Evolutionary conservation across 495 filamentous ascomycete species (phyloP).

Genomic region (Lepraria neglecta): DNA sequence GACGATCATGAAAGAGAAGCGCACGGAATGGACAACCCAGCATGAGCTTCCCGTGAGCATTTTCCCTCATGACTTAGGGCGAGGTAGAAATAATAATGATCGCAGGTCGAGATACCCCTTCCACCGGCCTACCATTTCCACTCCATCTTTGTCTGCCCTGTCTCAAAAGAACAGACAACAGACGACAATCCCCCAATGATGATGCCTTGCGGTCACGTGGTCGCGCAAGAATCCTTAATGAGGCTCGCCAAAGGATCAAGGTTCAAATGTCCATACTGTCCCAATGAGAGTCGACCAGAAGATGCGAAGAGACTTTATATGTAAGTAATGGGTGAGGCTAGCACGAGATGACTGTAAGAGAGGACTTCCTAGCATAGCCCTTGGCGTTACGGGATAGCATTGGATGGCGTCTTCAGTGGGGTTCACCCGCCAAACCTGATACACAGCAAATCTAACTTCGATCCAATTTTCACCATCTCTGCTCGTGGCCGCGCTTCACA

Average conservation of each 20-base stretch:
- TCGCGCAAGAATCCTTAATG: constrained; percentile 75
- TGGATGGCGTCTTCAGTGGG: constrained; percentile 14
- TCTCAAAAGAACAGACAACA: constrained; percentile 91
- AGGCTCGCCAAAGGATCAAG: constrained; percentile 67
- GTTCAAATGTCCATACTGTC: constrained; percentile 97
- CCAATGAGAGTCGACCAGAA: constrained; percentile 66
- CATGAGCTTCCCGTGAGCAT: constrained; percentile 72
- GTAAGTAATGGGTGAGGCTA: constrained; percentile 23
- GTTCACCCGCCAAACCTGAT: not conserved
- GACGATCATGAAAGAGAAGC: constrained; percentile 74
- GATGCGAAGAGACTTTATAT: constrained; percentile 72
- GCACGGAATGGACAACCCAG: constrained; percentile 88
- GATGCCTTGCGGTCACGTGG: constrained; percentile 93
- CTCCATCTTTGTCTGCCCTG: constrained; percentile 94
- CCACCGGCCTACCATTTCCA: constrained; percentile 86
- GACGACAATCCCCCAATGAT: constrained; percentile 95
- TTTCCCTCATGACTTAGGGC: not conserved
- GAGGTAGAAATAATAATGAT: constrained; percentile 14
- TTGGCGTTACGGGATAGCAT: constrained; percentile 4
- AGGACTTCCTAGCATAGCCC: constrained; percentile 9
- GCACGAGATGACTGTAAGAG: constrained; percentile 10
- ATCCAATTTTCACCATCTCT: not conserved
- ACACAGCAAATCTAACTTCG: constrained; percentile 7
- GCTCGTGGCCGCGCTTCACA: not conserved
- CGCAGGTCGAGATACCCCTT: constrained; percentile 77